Evolutionary conservation across 2,329 filamentous ascomycete genomes (phyloP), one percentile per base, ranked within the genome.

Genomic region (Nemania sp.): DNA sequence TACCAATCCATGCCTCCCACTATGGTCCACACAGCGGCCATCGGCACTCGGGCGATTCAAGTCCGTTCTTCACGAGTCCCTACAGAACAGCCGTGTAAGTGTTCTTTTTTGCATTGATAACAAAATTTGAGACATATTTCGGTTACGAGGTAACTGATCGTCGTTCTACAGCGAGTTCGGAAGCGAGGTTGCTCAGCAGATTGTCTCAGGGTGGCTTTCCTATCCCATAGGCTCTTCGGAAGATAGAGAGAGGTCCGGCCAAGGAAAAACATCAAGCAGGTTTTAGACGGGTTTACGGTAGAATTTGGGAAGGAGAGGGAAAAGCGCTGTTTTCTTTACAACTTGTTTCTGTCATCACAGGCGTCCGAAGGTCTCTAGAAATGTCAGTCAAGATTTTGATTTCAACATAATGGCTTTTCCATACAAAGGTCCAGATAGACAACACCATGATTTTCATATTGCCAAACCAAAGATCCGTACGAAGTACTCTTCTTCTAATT

Each of bases 81-180:
- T 31, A 15, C 46, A 3, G 61, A 63, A 33, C 51, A 56, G 3
- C 61, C 64, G 14, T 61, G 64, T 66, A 60, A 57, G 64, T 52
- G 7, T 11, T 36, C 24, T 4, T 17, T 22, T 12, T 34, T 6
- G 3, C 19, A 5, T 30, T 19, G 11, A 11, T 5, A 2, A 31
- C 12, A 26, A 33, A 15, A 19, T n/a, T 19, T 31, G 28, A 31
- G n/a, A 31, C 11, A 31, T 14, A 26, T 8, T 22, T 22, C 11
- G 11, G 26, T 48, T 34, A 31, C 30, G 31, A 20, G n/a, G 23
- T 48, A 51, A 48, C 47, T 47, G 11, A 41, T 36, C 3, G 24
- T n/a, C n/a, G 19, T 7, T 5, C 19, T 12, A 23, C 26, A 58
- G 56, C 56, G 23, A 39, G 17, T 22, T 33, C 34, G 6, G 56